These are phyloP conservation scores for Chrysochromulina parva DNA, from an alignment of 78 protist genomes.

Conservation along the genomic window DNA sequence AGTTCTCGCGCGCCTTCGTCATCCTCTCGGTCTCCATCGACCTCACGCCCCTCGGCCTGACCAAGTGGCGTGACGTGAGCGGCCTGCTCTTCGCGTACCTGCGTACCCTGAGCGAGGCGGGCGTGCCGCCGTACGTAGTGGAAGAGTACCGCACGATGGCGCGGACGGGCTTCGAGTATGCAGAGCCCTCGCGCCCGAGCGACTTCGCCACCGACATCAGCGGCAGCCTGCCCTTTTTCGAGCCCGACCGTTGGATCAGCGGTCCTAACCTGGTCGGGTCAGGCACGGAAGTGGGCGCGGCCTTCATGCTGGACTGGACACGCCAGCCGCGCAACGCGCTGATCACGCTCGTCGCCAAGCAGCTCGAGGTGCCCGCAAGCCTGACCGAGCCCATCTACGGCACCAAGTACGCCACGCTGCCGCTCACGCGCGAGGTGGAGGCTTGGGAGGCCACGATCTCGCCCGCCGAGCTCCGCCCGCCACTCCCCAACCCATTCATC, in stretches of 20 bases:
- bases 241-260: no score
- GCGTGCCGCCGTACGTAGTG: neutral
- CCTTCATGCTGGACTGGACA: neutral
- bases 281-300: neutral
- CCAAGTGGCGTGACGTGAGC: neutral
- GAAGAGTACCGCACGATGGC: neutral
- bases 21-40: neutral
- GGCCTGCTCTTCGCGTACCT: neutral
- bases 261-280: no score
- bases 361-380: no score
- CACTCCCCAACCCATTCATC: conserved; percentile 16
- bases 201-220: neutral
- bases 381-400: neutral
- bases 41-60: neutral
- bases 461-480: neutral
- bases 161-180: neutral
- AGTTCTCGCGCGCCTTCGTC: neutral
- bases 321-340: no score
- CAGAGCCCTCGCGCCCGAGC: neutral
- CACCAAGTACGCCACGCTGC: neutral
- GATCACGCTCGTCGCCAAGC: no score
- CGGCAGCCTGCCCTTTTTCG: neutral
- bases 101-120: neutral
- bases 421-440: neutral
- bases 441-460: neutral